A percentile compares a stretch with the other conserved stretches of the same genome.
Conservation (phyloP, 352 stramenopile genomes). For the Phytophthora boehmeriae region DNA sequence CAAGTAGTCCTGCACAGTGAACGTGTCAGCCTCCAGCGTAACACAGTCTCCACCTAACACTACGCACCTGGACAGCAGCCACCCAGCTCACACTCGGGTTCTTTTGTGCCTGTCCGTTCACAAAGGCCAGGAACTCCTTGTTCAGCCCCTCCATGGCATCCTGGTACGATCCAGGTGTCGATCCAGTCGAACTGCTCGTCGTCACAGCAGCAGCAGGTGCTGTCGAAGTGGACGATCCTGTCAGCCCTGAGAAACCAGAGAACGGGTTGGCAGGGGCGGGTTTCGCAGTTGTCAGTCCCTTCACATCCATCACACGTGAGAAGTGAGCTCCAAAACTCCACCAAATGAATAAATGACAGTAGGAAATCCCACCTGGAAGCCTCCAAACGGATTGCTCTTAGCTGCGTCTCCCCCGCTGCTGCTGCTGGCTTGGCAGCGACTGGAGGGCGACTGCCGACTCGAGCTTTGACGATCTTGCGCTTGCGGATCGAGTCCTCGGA, state of each 20-base stretch:
- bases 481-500: slow-evolving; percentile 68
- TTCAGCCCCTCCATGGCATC: slow-evolving; percentile 85
- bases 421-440: slow-evolving; percentile 18
- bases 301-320: not conserved
- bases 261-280: slow-evolving; percentile 60
- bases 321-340: not conserved
- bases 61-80: slow-evolving; percentile 53
- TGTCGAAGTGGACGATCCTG: slow-evolving; percentile 10
- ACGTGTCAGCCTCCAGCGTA: slow-evolving; percentile 1
- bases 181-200: slow-evolving; percentile 10
- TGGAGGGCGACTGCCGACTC: slow-evolving; percentile 30
- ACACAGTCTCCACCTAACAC: not conserved
- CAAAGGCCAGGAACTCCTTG: slow-evolving; percentile 81
- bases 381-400: slow-evolving; percentile 49
- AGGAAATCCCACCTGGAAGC: slow-evolving; percentile 42
- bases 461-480: slow-evolving; percentile 84
- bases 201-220: not conserved
- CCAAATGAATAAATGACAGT: not conserved
- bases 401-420: slow-evolving; percentile 9
- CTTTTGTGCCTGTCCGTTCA: slow-evolving; percentile 63
- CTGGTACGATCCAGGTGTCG: slow-evolving; percentile 49
- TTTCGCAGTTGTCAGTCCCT: slow-evolving; percentile 40
- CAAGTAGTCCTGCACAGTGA: slow-evolving; percentile 66
- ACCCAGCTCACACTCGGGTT: slow-evolving; percentile 77
- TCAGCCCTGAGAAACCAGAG: slow-evolving; percentile 67